Base-by-base conservation (phyloP, 2,329 filamentous ascomycete genomes). In the Fusarium sublunatum region DNA sequence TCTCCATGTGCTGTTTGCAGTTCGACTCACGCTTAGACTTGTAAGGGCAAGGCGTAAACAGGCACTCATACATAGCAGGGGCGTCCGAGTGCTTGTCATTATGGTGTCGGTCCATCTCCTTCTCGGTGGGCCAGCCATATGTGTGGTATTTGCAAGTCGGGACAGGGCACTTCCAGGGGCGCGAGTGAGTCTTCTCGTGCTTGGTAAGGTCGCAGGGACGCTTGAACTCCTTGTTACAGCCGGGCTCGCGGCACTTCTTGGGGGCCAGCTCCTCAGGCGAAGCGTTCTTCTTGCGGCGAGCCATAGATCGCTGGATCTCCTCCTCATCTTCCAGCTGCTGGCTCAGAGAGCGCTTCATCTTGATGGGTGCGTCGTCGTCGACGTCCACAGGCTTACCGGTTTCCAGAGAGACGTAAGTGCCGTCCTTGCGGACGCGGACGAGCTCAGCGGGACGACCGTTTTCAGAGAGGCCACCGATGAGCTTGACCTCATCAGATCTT, bases 1-100 rank as follows among this genome's bases (percentile, higher is more conserved):
- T 97, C 81, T 98, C 94, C 93, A 97, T 97, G 79, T 98, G 93
- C 77, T 97, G 94, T 76, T 97, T 97, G 85, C 92, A 96, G 77
- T 98, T 98, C 63, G 91, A 95, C 80, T 97, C 91, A 57, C 93
- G 90, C 83, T 98, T 98, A 10, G 93, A 97, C 73, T 92, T 91
- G 81, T 98, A 98, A 1, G 91, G 88, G 83, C 95, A 98, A 24
- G 90, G 90, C 69, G 88, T 84, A 78, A 86, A 98, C 43, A 88
- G 79, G 79, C 95, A 99, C 79, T 91, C 88, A 77, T 88, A 97
- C 80, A 96, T 88, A 39, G 88, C 83, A 5, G 95, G 93, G 31
- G 88, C 83, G 49, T 86, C 79, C 15, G 91, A 93, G 80, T 99
- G 95, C 81, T 96, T 97, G 81, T 99, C 95, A 76, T 97, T 97